Base-by-base conservation (phyloP, 1,284 basidiomycete species). In the Leccinum griseonigrum region DNA sequence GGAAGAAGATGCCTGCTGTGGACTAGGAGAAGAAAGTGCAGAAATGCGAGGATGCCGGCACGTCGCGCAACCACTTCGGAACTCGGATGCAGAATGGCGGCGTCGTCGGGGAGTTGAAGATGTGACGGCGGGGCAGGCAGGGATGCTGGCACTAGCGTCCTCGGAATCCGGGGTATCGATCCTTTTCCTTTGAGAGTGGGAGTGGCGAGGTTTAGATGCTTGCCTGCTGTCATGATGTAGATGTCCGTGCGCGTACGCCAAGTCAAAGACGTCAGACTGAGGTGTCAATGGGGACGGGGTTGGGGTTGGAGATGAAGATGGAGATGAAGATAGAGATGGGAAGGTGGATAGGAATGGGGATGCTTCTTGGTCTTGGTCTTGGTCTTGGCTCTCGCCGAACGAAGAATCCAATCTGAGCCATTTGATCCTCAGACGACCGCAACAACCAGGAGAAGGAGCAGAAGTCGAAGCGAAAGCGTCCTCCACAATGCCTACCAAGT, bases 11-110 rank as follows among this genome's bases (percentile, higher is more conserved):
- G 40, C n/a, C 18, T 9, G 29, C 50, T 14, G 57, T 50, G 60
- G 63, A 26, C 50, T 70, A 16, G 58, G 34, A 14, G 60, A 64
- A 40, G 61, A n/a, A 54, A 34, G 48, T 36, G 54, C 34, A 4
- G 64, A 64, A 26, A 58, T n/a, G 26, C 69, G 65, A 54, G 59
- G 62, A 22, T 68, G 72, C 55, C 65, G 64, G 63, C 70, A 71
- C 10, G 71, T 69, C 5, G 61, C 56, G 58, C 70, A 71, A 56
- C 70, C 70, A 61, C 70, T 74, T 6, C 71, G 70, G 64, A 74
- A 71, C 58, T 57, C 65, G 22, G 60, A 59, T 26, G 43, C 28
- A 4, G 64, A 62, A 50, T 57, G 61, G 32, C 32, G 53, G 57
- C 59, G 63, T 46, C 29, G 51, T 9, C 51, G 51, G 16, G 26